Percentiles rank a stretch among this genome's conserved stretches.
phyloP scores from a whole-genome alignment of 2,329 filamentous ascomycete species.

The Colletotrichum eleusines region DNA sequence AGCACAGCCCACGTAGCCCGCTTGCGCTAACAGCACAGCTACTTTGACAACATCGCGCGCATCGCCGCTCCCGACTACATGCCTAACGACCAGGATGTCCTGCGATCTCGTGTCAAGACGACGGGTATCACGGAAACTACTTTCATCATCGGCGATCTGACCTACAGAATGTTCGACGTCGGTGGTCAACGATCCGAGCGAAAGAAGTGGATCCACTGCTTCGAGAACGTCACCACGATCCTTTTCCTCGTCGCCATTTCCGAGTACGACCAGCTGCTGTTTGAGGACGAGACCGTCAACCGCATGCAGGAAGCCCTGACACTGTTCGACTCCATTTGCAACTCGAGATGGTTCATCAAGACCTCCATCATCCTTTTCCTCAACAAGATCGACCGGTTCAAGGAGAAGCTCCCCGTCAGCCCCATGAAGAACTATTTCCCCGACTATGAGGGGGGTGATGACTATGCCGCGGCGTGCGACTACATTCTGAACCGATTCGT shows the following conservation, averaged over 20 bases:
- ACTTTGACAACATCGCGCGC: constrained; percentile 94
- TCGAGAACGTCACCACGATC: constrained; percentile 97
- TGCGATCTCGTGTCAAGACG: constrained; percentile 96
- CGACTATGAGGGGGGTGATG: constrained; percentile 93
- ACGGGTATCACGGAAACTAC: constrained; percentile 97
- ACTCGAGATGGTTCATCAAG: constrained; percentile 91
- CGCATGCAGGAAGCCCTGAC: constrained; percentile 93
- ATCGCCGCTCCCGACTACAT: constrained; percentile 94
- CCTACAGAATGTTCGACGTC: constrained; percentile 97
- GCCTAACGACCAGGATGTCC: constrained; percentile 94
- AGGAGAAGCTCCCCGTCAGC: constrained; percentile 84
- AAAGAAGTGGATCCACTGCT: constrained; percentile 99
- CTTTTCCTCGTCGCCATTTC: constrained; percentile 97
- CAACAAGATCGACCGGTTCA: constrained; percentile 92
- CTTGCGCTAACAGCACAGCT: constrained; percentile 64
- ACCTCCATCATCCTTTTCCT: constrained; percentile 90
- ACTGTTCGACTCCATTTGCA: constrained; percentile 88
- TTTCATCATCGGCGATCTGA: constrained; percentile 94
- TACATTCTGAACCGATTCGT: constrained; percentile 99
- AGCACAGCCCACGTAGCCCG: constrained; percentile 49
- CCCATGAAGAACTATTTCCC: constrained; percentile 93
- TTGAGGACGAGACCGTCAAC: constrained; percentile 96
- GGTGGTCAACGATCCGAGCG: constrained; percentile 95
- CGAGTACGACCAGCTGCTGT: constrained; percentile 95
- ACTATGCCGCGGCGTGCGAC: constrained; percentile 96